A percentile compares a stretch with the other conserved stretches of the same genome.
Conservation (phyloP, 2,329 filamentous ascomycete genomes). For the Venturia oleaginea region DNA sequence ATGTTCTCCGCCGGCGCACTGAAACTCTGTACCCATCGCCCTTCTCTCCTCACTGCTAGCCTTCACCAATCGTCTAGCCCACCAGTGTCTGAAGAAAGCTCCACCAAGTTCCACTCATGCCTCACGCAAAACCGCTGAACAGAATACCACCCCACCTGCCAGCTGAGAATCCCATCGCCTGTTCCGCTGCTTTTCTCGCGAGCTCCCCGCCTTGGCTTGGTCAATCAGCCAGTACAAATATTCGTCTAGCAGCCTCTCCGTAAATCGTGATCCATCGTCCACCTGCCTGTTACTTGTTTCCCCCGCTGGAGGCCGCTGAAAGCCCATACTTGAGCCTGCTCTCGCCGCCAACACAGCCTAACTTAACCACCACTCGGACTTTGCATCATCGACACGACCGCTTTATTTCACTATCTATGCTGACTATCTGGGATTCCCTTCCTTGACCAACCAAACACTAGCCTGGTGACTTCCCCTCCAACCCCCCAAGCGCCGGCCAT, state of each 20-base stretch:
- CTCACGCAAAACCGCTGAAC: background rate
- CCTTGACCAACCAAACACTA: background rate
- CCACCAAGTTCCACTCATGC: background rate
- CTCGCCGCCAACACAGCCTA: background rate
- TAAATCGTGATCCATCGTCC: background rate
- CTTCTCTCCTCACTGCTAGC: slow-evolving; percentile 1
- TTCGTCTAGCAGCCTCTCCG: background rate
- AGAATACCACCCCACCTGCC: background rate
- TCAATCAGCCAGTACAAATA: background rate
- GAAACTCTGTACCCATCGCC: background rate
- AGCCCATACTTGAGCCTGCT: background rate
- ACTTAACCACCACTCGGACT: background rate
- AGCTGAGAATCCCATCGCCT: background rate
- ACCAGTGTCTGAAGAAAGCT: background rate
- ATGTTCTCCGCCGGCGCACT: background rate
- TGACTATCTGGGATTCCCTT: background rate
- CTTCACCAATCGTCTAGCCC: background rate
- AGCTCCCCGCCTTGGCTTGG: background rate
- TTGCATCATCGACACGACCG: background rate
- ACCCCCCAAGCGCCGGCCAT: background rate
- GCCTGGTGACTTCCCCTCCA: background rate
- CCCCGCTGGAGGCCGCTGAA: slow-evolving; percentile 3
- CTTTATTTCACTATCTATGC: background rate
- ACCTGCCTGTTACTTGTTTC: background rate
- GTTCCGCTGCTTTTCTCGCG: background rate